Base-by-base conservation (phyloP, 768 basidiomycete genomes). In the Coprinopsis strossmayeri region DNA sequence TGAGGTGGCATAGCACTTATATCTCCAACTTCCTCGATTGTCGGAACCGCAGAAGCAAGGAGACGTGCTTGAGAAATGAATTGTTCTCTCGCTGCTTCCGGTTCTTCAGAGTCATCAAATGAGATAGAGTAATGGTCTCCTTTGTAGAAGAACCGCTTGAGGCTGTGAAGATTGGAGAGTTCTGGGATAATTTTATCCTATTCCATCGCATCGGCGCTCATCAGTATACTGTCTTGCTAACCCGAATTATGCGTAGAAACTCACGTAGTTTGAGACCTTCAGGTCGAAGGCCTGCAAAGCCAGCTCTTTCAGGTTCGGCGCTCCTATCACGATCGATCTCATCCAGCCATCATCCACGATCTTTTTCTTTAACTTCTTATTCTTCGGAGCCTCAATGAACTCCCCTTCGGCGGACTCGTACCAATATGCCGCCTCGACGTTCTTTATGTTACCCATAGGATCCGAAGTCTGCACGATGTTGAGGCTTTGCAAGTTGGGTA, bases 341-440 rank as follows among this genome's bases (percentile, higher is more conserved):
- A 59, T 50, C 20, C 51, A 59, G 1, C 40, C 24, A 32, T 55
- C 46, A 1, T 18, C 15, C 18, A 51, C 30, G 11, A 18, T 49
- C 37, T 38, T 38, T 17, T 18, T 40, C 11, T 46, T 53, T 10
- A 25, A 28, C n/a, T 13, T 30, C 24, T 2, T 13, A 3, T 15
- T 44, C 32, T 20, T 7, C 5, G 37, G 12, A 9, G n/a, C 50
- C 4, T 20, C 34, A 3, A 25, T 5, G 20, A 53, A 59, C 13
- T 45, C 11, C 18, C 55, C 53, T 5, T 51, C 49, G 13, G 17
- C 13, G 0, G 52, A 52, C 24, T 59, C 55, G 26, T 53, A 54
- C 58, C 58, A 57, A 25, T 17, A n/a, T 9, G 39, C 38, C 7
- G 52, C 53, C 42, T 59, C 48, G 9, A 51, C n/a, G 11, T 40